phyloP scores from a whole-genome alignment of 179 eudicot genomes.

The Spergularia azorica region DNA sequence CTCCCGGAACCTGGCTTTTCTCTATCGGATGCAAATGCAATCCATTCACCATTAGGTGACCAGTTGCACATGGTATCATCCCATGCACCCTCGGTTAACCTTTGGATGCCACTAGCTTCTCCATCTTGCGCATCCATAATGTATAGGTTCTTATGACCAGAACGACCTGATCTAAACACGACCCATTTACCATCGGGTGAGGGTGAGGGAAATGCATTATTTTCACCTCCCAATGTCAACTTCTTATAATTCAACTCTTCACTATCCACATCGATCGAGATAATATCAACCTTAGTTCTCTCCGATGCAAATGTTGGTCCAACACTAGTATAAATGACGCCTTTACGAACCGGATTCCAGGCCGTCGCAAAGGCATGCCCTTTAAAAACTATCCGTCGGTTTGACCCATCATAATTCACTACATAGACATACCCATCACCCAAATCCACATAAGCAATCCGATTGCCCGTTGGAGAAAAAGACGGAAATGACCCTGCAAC shows the following conservation, averaged over 20 bases:
- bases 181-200: constrained; percentile 89
- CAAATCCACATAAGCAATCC: constrained; percentile 54
- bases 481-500: constrained; percentile 81
- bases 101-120: constrained; percentile 47
- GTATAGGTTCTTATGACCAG: constrained; percentile 78
- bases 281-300: constrained; percentile 61
- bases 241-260: constrained; percentile 33
- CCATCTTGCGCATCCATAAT: constrained; percentile 79
- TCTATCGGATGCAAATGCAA: constrained; percentile 70
- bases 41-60: constrained; percentile 92
- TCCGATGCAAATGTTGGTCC: constrained; percentile 70
- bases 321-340: constrained; percentile 66
- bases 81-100: constrained; percentile 81
- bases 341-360: constrained; percentile 72
- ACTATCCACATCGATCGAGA: constrained; percentile 56
- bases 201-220: constrained; percentile 82
- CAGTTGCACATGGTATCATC: constrained; percentile 82
- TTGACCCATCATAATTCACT: constrained; percentile 62
- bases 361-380: constrained; percentile 55
- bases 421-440: constrained; percentile 52
- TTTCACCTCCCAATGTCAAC: constrained; percentile 64
- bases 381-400: constrained; percentile 37
- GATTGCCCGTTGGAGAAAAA: constrained; percentile 64
- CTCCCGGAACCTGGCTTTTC: constrained; percentile 67
- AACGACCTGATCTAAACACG: constrained; percentile 77